Percentiles rank a stretch among this genome's conserved stretches.
Evolutionary conservation across 2,329 filamentous ascomycete species (phyloP).

Genomic region (Colletotrichum navitas): DNA sequence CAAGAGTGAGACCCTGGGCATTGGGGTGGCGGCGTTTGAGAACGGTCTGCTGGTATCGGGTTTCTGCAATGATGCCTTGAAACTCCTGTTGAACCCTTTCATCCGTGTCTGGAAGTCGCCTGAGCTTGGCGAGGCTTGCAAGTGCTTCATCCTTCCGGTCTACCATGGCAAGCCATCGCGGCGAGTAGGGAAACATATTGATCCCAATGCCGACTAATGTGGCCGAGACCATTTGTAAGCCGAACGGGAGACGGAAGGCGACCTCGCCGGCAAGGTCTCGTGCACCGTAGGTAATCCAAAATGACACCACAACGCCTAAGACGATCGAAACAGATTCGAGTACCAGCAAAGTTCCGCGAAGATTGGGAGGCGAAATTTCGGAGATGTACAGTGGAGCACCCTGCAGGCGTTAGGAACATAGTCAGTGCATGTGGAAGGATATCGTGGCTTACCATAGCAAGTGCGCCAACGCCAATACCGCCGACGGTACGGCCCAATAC

Average conservation of each 20-base stretch:
- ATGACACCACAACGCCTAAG: slow-evolving; percentile 65
- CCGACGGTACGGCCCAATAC: slow-evolving; percentile 49
- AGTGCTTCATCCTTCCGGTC: slow-evolving; percentile 56
- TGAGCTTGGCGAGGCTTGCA: slow-evolving; percentile 53
- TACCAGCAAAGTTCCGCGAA: slow-evolving; percentile 57
- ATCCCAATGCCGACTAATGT: slow-evolving; percentile 56
- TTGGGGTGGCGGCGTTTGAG: slow-evolving; percentile 53
- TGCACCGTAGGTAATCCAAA: slow-evolving; percentile 68
- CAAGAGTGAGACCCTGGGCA: slow-evolving; percentile 54
- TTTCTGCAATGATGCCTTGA: slow-evolving; percentile 63
- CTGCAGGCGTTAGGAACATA: slow-evolving; percentile 8
- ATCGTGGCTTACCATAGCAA: slow-evolving; percentile 45
- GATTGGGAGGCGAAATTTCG: slow-evolving; percentile 53
- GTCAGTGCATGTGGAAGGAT: not conserved
- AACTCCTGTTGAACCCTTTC: slow-evolving; percentile 60
- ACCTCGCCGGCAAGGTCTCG: slow-evolving; percentile 56
- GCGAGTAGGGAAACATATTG: slow-evolving; percentile 59
- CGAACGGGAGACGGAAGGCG: slow-evolving; percentile 61
- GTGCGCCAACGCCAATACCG: slow-evolving; percentile 49
- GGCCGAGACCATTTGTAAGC: slow-evolving; percentile 59
- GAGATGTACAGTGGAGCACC: slow-evolving; percentile 50
- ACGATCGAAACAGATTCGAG: slow-evolving; percentile 66
- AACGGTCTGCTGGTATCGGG: slow-evolving; percentile 58
- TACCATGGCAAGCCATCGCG: slow-evolving; percentile 59
- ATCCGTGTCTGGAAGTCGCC: slow-evolving; percentile 58